phyloP scores from a whole-genome alignment of 371 early-diverging fungal genomes.

The Nosema muscidifuracis region DNA sequence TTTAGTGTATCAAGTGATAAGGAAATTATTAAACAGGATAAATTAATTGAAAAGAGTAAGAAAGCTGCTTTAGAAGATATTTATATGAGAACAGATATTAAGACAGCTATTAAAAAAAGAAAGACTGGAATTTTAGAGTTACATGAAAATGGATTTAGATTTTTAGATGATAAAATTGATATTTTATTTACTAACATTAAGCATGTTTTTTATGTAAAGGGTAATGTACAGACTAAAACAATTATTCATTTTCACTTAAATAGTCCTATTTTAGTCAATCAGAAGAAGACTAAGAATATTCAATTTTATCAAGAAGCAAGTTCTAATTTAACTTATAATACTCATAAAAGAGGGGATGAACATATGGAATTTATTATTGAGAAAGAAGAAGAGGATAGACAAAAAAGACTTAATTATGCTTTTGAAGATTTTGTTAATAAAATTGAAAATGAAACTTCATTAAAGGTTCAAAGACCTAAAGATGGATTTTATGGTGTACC shows the following conservation, averaged over 20 bases:
- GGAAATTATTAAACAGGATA: constrained; percentile 53
- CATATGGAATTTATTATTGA: constrained; percentile 86
- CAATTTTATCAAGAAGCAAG: constrained; percentile 96
- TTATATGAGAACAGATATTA: constrained; percentile 81
- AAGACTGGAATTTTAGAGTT: constrained; percentile 68
- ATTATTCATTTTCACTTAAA: constrained; percentile 87
- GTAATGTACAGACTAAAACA: constrained; percentile 84
- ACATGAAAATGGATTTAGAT: constrained; percentile 64
- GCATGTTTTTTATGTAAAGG: constrained; percentile 93
- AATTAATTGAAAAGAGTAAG: constrained; percentile 43
- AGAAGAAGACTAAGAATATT: constrained; percentile 82
- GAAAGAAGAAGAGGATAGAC: constrained; percentile 86
- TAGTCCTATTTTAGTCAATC: constrained; percentile 87
- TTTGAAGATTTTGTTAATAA: constrained; percentile 83
- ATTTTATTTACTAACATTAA: constrained; percentile 91
- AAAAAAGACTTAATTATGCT: constrained; percentile 83
- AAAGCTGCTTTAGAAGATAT: constrained; percentile 67
- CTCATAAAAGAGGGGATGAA: constrained; percentile 80
- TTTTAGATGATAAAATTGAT: constrained; percentile 64
- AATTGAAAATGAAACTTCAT: constrained; percentile 69
- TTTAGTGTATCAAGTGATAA: constrained; percentile 30
- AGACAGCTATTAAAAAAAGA: constrained; percentile 70
- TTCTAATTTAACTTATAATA: constrained; percentile 86
- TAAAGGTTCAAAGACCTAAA: constrained; percentile 86
- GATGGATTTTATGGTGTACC: constrained; percentile 91